phyloP scores from a whole-genome alignment of 2,329 filamentous ascomycete genomes.

The Emergomyces orientalis region DNA sequence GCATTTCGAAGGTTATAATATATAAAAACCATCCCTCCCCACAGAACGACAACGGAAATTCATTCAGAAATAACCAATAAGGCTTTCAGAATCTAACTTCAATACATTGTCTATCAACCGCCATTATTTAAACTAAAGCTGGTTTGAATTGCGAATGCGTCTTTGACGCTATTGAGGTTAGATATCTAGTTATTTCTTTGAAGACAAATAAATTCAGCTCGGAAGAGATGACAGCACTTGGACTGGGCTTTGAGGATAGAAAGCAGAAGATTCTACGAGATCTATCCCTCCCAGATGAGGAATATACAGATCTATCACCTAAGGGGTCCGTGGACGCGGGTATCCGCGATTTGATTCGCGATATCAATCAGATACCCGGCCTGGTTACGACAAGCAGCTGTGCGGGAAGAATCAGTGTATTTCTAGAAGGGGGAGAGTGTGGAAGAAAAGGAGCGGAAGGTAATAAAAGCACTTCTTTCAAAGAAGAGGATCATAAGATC shows the following conservation, averaged over 20 bases:
- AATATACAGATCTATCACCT: conserved; percentile 76
- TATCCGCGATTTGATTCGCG: conserved; percentile 65
- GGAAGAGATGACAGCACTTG: neutral
- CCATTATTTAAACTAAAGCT: neutral
- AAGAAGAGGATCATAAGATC: conserved; percentile 16
- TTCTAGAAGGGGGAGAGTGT: conserved; percentile 64
- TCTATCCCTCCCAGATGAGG: conserved; percentile 56
- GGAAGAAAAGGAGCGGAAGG: conserved; percentile 4
- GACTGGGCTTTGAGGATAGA: conserved; percentile 44
- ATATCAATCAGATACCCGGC: conserved; percentile 65
- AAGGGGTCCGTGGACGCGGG: conserved; percentile 78
- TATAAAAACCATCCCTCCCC: neutral
- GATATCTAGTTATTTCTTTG: neutral
- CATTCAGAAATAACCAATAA: neutral
- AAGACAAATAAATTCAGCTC: neutral
- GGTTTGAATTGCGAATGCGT: neutral
- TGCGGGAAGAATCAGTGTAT: conserved; percentile 77
- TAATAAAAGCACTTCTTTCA: conserved; percentile 7
- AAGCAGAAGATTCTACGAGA: conserved; percentile 65
- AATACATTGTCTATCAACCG: neutral
- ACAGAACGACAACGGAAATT: neutral
- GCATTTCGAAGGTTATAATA: neutral
- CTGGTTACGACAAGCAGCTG: conserved; percentile 91
- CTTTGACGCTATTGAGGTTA: neutral
- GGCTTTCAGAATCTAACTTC: neutral